Evolutionary conservation across 768 basidiomycete species (phyloP), one percentile per base, ranked within the genome.

Genomic region (Hortiboletus flavorubellus): DNA sequence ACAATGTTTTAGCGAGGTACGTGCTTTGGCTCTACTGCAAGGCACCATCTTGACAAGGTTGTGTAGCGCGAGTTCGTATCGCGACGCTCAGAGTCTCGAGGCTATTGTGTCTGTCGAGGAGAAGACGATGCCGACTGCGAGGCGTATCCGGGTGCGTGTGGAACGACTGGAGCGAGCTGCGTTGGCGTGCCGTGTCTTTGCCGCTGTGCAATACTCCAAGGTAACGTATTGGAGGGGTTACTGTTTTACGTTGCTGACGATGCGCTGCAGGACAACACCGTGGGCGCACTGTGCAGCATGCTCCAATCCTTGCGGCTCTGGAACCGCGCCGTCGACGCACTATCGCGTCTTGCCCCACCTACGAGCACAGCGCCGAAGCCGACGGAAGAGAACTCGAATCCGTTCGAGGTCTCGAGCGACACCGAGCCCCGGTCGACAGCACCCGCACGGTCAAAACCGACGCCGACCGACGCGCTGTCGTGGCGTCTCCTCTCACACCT

Each of bases 401-500:
- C 87, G 1, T 88, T 89, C 62, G 75, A 80, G 39, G 78, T 82
- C 66, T 21, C 68, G 16, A 54, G 6, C 41, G 74, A 77, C 42
- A 7, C 45, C 1, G 74, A 75, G 16, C 59, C 69, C 14, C 53
- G 49, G 16, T 58, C 62, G 12, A 60, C 55, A 37, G 58, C 48
- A 8, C 8, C 56, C 5, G 30, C 44, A 11, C 59, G 58, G n/a
- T 41, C 56, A 14, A 59, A 54, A 34, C 64, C 51, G 53, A 54
- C 56, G 46, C 71, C 76, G 40, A 71, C 82, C 40, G 79, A 83
- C 51, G 81, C 81, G 1, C 54, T 89, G 9, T 85, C 91, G 59
- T 94, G 91, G 91, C 78, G 86, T 1, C 75, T 93, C 11, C 81
- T 86, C 4, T 84, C 90, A 62, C 85, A 84, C 11, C 77, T 96